Evolutionary conservation across 1,284 basidiomycete genomes (phyloP).

Genomic region (Mycena sp.): DNA sequence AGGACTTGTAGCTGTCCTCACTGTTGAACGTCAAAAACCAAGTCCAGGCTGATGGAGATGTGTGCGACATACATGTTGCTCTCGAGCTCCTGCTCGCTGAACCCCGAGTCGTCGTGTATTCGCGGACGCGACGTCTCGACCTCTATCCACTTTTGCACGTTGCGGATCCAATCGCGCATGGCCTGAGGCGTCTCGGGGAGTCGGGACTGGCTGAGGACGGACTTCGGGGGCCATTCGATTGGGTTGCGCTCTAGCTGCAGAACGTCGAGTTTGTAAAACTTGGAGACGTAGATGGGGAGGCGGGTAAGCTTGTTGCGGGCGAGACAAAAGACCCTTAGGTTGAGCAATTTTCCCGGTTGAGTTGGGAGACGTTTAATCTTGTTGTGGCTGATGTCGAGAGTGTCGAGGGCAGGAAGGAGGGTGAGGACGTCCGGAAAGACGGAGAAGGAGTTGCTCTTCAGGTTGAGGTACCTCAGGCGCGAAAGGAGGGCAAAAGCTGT

Average conservation of each 20-base stretch:
- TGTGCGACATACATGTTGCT: conserved; percentile 50
- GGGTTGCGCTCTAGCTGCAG: conserved; percentile 93
- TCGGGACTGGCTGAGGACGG: conserved; percentile 59
- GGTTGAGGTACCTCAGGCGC: conserved; percentile 90
- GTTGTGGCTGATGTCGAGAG: conserved; percentile 95
- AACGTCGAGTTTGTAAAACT: conserved; percentile 80
- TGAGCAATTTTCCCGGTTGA: conserved; percentile 81
- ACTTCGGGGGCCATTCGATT: conserved; percentile 87
- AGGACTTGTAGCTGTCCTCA: conserved; percentile 52
- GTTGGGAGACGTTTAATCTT: conserved; percentile 85
- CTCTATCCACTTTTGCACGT: conserved; percentile 80
- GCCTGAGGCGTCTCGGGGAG: conserved; percentile 59
- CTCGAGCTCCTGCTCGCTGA: conserved; percentile 53
- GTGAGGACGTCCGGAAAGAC: conserved; percentile 89
- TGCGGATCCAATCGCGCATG: conserved; percentile 78
- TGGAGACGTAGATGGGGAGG: conserved; percentile 82
- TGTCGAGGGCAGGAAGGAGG: conserved; percentile 89
- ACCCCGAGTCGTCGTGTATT: conserved; percentile 53
- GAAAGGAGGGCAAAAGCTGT: conserved; percentile 81
- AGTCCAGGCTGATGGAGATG: background rate
- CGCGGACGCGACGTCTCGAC: conserved; percentile 50
- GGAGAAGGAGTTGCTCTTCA: conserved; percentile 89
- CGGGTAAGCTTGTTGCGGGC: conserved; percentile 86
- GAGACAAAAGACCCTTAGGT: conserved; percentile 88
- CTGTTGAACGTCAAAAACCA: conserved; percentile 37